These are phyloP conservation scores for Neurospora discreta DNA, from an alignment of 495 filamentous ascomycete genomes.

Conservation along the genomic window DNA sequence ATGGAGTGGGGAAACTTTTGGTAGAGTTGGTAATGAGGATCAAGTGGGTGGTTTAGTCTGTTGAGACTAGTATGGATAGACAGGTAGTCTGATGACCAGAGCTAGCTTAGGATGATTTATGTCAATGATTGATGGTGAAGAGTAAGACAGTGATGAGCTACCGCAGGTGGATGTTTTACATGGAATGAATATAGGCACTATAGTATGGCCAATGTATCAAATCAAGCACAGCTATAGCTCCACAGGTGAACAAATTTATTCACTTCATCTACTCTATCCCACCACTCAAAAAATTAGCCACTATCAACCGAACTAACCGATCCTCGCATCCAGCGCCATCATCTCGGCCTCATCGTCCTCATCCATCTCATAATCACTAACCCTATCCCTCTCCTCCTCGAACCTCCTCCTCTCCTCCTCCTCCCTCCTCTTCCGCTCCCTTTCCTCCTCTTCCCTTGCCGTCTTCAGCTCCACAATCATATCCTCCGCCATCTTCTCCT, in stretches of 20 bases:
- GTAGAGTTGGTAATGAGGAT: not conserved
- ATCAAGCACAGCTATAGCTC: not conserved
- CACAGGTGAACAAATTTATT: not conserved
- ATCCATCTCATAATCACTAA: constrained; percentile 46
- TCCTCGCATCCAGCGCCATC: constrained; percentile 45
- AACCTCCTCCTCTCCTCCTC: constrained; percentile 6
- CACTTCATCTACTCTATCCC: not conserved
- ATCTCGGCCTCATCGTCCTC: constrained; percentile 54
- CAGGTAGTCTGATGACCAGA: not conserved
- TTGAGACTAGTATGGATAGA: not conserved
- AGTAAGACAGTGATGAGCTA: not conserved
- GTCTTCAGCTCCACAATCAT: constrained; percentile 30
- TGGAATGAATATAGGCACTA: not conserved
- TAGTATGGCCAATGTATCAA: not conserved
- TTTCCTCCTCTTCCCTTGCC: constrained; percentile 9
- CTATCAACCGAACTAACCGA: not conserved
- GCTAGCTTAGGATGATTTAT: not conserved
- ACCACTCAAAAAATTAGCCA: not conserved
- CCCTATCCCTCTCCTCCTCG: constrained; percentile 6
- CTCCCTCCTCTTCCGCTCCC: constrained; percentile 24
- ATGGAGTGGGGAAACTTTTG: not conserved
- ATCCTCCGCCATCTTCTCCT: constrained; percentile 65
- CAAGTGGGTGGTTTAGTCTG: not conserved
- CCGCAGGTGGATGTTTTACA: not conserved
- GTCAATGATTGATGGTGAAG: not conserved